Evolutionary conservation across 208 protist genomes (phyloP).

Genomic region (Acanthamoeba triangularis): DNA sequence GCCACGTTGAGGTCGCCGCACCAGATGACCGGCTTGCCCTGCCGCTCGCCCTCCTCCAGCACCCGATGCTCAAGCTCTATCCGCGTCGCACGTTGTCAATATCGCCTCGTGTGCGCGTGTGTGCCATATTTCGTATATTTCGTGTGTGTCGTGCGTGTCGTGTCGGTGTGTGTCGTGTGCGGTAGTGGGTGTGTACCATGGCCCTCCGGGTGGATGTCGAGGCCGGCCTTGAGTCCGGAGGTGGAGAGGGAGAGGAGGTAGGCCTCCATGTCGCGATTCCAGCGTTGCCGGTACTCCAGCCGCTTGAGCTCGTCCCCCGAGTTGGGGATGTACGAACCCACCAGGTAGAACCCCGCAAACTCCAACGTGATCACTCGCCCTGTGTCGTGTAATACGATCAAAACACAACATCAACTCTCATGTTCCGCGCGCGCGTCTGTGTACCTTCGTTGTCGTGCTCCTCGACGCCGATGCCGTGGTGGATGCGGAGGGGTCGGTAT

Average conservation of each 20-base stretch:
- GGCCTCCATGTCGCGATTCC: slow-evolving; percentile 90
- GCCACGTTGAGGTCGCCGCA: slow-evolving; percentile 96
- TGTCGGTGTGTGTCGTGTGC: background rate
- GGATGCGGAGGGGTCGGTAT: background rate
- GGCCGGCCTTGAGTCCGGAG: slow-evolving; percentile 72
- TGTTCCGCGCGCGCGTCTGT: background rate
- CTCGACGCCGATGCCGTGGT: slow-evolving; percentile 49
- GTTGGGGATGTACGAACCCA: slow-evolving; percentile 97
- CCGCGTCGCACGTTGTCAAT: too few relatives aligned
- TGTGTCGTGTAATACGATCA: background rate
- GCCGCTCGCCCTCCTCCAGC: slow-evolving; percentile 46
- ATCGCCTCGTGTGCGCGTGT: too few relatives aligned
- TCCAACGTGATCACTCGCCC: slow-evolving; percentile 95
- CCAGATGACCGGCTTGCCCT: slow-evolving; percentile 91
- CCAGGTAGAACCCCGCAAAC: slow-evolving; percentile 90
- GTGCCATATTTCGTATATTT: too few relatives aligned
- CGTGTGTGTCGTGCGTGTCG: background rate
- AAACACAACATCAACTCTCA: background rate
- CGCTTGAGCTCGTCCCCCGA: slow-evolving; percentile 94
- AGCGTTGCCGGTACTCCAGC: slow-evolving; percentile 93
- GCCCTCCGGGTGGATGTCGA: background rate
- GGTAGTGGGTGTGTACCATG: background rate
- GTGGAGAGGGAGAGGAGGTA: slow-evolving; percentile 34
- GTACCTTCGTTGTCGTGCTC: slow-evolving; percentile 61
- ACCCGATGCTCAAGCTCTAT: background rate